These are phyloP conservation scores for Trichoderma cornu-damae DNA, from an alignment of 2,329 filamentous ascomycete genomes.

Conservation along the genomic window DNA sequence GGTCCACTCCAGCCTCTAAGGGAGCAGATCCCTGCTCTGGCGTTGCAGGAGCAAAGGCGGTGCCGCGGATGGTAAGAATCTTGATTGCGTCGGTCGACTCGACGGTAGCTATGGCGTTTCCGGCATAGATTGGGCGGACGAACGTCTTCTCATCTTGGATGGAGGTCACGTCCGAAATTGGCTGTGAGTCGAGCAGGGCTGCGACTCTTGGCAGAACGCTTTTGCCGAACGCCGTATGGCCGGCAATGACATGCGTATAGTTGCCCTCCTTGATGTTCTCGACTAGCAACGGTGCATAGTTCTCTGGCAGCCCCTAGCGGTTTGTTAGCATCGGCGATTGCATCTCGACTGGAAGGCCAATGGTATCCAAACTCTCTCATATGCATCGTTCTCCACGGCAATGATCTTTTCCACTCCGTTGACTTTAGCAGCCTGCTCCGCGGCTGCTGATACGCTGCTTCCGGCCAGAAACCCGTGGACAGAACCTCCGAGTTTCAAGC, in stretches of 20 bases:
- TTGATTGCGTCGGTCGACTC: constrained; percentile 84
- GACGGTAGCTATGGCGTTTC: constrained; percentile 94
- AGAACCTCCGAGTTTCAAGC: constrained; percentile 76
- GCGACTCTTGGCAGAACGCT: constrained; percentile 86
- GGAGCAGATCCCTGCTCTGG: constrained; percentile 67
- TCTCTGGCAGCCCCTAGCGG: constrained; percentile 77
- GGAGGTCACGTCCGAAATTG: constrained; percentile 83
- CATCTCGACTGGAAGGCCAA: neutral
- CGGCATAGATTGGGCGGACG: constrained; percentile 93
- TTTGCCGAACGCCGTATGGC: constrained; percentile 95
- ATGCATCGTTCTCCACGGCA: constrained; percentile 79
- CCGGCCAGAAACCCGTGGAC: constrained; percentile 77
- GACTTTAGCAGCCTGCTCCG: constrained; percentile 81
- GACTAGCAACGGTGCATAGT: constrained; percentile 84
- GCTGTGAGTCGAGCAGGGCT: constrained; percentile 84
- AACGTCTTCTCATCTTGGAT: constrained; percentile 92
- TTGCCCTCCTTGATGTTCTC: constrained; percentile 96
- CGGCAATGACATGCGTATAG: constrained; percentile 85
- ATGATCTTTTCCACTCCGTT: constrained; percentile 89
- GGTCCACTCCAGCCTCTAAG: constrained; percentile 77
- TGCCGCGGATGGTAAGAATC: constrained; percentile 86
- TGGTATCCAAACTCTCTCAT: constrained; percentile 70
- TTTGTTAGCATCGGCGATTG: neutral
- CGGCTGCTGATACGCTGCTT: constrained; percentile 65
- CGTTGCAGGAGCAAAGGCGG: constrained; percentile 75